A percentile compares a stretch with the other conserved stretches of the same genome.
Evolutionary conservation across 108 stramenopile species (phyloP).

Genomic region (Cylindrotheca fusiformis): DNA sequence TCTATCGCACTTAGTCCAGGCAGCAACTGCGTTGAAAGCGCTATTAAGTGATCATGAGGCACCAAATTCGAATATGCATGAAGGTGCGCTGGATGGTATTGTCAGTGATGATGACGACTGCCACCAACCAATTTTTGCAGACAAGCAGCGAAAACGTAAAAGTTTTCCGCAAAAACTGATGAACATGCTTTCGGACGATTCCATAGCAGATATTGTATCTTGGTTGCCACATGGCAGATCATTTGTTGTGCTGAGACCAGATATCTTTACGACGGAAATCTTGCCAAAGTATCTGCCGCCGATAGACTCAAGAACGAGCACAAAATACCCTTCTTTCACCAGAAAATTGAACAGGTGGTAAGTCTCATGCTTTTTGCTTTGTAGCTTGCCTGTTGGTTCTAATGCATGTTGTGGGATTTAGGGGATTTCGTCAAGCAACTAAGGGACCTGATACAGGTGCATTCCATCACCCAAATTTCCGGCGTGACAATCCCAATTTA

Average conservation of each 20-base stretch:
- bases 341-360: slow-evolving; percentile 82
- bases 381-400: background rate
- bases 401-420: slow-evolving; percentile 1
- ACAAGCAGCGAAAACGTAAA: slow-evolving; percentile 29
- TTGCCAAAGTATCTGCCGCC: slow-evolving; percentile 71
- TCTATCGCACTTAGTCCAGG: slow-evolving; percentile 53
- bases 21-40: slow-evolving; percentile 54
- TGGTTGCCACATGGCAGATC: slow-evolving; percentile 82
- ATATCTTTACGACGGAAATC: slow-evolving; percentile 63
- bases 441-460: slow-evolving; percentile 80
- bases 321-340: slow-evolving; percentile 79
- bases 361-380: slow-evolving; percentile 6
- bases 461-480: slow-evolving; percentile 74
- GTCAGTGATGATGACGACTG: slow-evolving; percentile 14
- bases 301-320: slow-evolving; percentile 41
- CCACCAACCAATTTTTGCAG: background rate
- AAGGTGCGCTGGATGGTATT: slow-evolving; percentile 5
- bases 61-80: too few relatives aligned
- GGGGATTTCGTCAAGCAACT: slow-evolving; percentile 82
- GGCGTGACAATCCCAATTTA: slow-evolving; percentile 54
- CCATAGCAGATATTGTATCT: slow-evolving; percentile 57
- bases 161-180: slow-evolving; percentile 74
- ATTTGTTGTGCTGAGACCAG: slow-evolving; percentile 78
- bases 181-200: slow-evolving; percentile 53
- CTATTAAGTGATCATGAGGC: slow-evolving; percentile 26